Base-by-base conservation (phyloP, 2,329 filamentous ascomycete genomes). In the Fusarium zealandicum region DNA sequence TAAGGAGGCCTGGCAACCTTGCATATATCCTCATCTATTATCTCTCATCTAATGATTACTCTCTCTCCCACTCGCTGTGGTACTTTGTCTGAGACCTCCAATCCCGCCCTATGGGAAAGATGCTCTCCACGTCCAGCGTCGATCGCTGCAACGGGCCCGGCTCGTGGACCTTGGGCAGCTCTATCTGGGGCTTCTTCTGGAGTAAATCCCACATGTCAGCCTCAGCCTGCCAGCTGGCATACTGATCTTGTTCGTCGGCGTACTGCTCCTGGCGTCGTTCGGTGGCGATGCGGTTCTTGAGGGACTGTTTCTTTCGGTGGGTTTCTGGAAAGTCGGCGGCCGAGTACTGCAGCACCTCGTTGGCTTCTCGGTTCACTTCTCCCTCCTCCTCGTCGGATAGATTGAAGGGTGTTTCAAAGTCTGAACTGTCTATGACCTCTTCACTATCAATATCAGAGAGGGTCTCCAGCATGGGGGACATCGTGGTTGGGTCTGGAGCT, bases 201-300 rank as follows among this genome's bases (percentile, higher is more conserved):
- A 82, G 54, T 13, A 81, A 51, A 9, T 68, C 63, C 81, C 81
- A 82, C 70, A 83, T 69, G 38, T 72, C 66, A 20, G 62, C 55
- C 61, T 83, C 81, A 27, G 78, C 79, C 18, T 69, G 61, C 36
- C 71, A 71, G 46, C 74, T 77, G 2, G 70, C 72, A 32, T 70
- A 69, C 13, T 70, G 69, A 55, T 83, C 81, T 12, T 70, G 54
- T 4, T 69, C 63, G 20, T 81, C 77, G 0, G 80, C 79, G 31
- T 77, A 72, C 11, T 64, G 69, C 56, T 82, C 80, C 36, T 79
- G 75, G 10, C 67, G 65, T 32, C 73, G 68, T 55, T 82, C 79
- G 0, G 68, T 64, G 13, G 67, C 67, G 52, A 83, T 75, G 27
- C 76, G 73, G 14, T 67, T 67, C 35, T 67, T 63, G 10, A 81